A percentile compares a stretch with the other conserved stretches of the same genome.
phyloP scores from a whole-genome alignment of 495 filamentous ascomycete genomes.

The Coniosporium apollinis region DNA sequence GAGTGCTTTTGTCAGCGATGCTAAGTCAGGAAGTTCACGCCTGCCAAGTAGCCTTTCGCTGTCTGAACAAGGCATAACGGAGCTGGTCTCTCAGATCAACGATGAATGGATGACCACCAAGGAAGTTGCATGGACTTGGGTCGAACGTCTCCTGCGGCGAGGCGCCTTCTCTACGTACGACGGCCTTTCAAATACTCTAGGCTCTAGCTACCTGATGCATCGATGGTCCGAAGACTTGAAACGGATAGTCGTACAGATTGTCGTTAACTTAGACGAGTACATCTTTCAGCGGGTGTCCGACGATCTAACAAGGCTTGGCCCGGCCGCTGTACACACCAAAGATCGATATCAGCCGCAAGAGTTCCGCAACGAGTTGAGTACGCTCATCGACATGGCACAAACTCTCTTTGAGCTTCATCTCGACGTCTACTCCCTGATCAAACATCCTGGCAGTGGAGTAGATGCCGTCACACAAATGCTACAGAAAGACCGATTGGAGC shows the following conservation, averaged over 20 bases:
- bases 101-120: conserved; percentile 16
- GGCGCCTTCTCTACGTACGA: background rate
- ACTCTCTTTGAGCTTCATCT: conserved; percentile 79
- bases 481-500: conserved; percentile 50
- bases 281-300: conserved; percentile 39
- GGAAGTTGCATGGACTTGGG: conserved; percentile 19
- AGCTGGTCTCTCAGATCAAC: conserved; percentile 11
- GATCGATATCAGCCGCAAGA: conserved; percentile 15
- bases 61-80: background rate
- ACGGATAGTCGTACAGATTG: conserved; percentile 46
- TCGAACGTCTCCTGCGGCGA: conserved; percentile 15
- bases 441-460: conserved; percentile 54
- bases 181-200: conserved; percentile 8
- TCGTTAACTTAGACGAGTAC: conserved; percentile 50
- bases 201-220: conserved; percentile 41
- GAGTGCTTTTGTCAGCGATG: conserved; percentile 63
- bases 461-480: conserved; percentile 37
- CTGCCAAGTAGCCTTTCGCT: no score
- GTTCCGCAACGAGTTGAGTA: background rate
- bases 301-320: no score
- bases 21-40: conserved; percentile 40
- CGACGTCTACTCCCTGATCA: conserved; percentile 64
- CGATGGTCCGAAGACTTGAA: conserved; percentile 65
- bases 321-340: conserved; percentile 22
- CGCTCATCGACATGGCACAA: conserved; percentile 42